Percentiles rank a stretch among this genome's conserved stretches.
phyloP scores from a whole-genome alignment of 768 basidiomycete genomes.

The Amanita subjunquillea region DNA sequence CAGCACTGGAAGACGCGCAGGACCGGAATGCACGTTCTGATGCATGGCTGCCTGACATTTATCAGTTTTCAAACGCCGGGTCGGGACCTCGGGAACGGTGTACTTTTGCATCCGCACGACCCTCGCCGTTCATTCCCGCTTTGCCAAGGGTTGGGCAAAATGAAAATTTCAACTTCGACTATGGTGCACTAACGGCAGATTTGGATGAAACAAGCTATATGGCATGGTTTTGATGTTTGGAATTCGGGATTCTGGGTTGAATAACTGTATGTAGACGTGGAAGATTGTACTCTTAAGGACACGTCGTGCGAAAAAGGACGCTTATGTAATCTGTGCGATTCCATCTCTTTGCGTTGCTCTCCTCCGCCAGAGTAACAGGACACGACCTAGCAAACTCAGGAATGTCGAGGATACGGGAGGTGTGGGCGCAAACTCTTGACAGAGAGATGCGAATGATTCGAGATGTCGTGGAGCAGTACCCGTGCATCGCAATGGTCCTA shows the following conservation, averaged over 20 bases:
- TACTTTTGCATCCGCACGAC: constrained; percentile 21
- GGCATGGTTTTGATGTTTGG: constrained; percentile 57
- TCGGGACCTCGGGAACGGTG: constrained; percentile 31
- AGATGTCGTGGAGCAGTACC: constrained; percentile 79
- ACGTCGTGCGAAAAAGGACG: background rate
- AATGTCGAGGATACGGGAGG: constrained; percentile 86
- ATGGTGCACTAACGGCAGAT: constrained; percentile 45
- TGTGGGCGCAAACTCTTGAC: constrained; percentile 92
- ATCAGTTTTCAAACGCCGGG: constrained; percentile 31
- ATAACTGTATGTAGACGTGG: background rate
- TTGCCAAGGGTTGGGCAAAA: constrained; percentile 42
- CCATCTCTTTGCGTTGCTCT: background rate
- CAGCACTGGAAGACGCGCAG: background rate
- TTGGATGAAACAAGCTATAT: constrained; percentile 55
- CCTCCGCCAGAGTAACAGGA: background rate
- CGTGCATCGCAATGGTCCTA: constrained; percentile 89
- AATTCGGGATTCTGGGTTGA: background rate
- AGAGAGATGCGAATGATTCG: constrained; percentile 85
- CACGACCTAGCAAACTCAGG: background rate
- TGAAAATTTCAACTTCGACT: constrained; percentile 49
- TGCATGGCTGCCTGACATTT: constrained; percentile 36
- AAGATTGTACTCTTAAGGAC: background rate
- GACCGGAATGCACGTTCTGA: constrained; percentile 8
- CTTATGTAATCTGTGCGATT: background rate
- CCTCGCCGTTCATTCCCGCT: constrained; percentile 34